Base-by-base conservation (phyloP, 2,329 filamentous ascomycete genomes). In the Exserohilum turcica region DNA sequence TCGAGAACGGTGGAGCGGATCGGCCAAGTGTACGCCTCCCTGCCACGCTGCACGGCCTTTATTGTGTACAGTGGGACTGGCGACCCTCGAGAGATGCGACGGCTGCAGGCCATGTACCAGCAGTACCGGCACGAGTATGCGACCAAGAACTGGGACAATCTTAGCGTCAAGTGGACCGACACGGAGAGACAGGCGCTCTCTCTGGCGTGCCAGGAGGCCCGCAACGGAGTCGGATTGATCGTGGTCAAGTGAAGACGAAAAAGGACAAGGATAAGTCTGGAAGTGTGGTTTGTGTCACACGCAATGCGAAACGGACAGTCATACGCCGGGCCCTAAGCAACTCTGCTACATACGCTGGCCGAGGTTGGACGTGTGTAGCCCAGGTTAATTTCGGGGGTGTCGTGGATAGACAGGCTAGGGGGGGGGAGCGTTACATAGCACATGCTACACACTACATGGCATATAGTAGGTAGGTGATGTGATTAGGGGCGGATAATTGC, bases 141-240 rank as follows among this genome's bases (percentile, higher is more conserved):
- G 50, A 78, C 79, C 16, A 83, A 82, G 71, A 86, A 86, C 19
- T 87, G 85, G 85, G 82, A 87, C 67, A 76, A 86, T 54, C 64
- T 87, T 57, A 83, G 75, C 44, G 82, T 87, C 32, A 80, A 84
- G 63, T 88, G 85, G 85, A 86, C 85, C 16, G 85, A 87, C 72
- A 77, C 75, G 2, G 85, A 88, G 65, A 82, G 86, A 59, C 84
- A 86, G 69, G 80, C 79, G 37, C 67, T 88, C 47, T 80, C 81
- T 59, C 74, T 70, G 52, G 85, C 85, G 1, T 83, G 80, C 63
- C 78, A 82, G 62, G 76, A 73, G 49, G 85, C 85, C 3, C 79
- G 84, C 48, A 77, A 80, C 47, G 84, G 85, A 0, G 76, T 85
- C 53, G 84, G 81, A 1, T 84, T 87, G 57, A 76, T 87, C 62